Evolutionary conservation across 2,329 filamentous ascomycete species (phyloP).

Genomic region (Cercospora brassicicola): DNA sequence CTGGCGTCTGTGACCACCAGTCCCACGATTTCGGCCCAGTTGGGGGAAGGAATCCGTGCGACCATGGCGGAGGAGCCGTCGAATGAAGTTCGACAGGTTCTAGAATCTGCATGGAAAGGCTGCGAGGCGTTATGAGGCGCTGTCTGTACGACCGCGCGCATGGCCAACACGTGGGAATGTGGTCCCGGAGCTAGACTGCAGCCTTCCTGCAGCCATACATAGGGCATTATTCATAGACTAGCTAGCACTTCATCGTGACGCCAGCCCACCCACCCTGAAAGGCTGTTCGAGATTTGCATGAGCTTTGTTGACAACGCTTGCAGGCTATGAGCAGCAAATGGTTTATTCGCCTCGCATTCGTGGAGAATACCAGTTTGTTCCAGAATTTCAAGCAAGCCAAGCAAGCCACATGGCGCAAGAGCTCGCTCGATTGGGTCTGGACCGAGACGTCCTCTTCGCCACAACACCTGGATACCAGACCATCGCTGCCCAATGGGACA

Average conservation of each 20-base stretch:
- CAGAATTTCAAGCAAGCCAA: background rate
- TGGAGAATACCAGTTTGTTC: background rate
- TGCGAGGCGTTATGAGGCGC: background rate
- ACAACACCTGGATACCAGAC: background rate
- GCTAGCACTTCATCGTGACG: background rate
- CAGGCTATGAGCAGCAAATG: background rate
- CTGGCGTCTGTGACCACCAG: conserved; percentile 26
- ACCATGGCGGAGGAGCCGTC: conserved; percentile 23
- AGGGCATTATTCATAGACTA: background rate
- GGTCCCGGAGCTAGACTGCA: conserved; percentile 5
- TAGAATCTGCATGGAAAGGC: conserved; percentile 11
- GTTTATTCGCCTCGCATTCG: background rate
- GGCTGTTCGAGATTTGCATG: background rate
- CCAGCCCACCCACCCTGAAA: background rate
- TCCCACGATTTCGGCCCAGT: conserved; percentile 17
- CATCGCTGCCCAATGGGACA: background rate
- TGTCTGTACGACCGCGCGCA: conserved; percentile 7
- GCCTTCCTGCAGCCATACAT: background rate
- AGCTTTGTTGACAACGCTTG: background rate
- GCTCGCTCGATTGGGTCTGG: background rate
- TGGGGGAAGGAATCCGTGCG: conserved; percentile 25
- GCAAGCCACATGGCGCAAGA: background rate
- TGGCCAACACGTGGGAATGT: conserved; percentile 7
- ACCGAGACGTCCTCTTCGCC: background rate
- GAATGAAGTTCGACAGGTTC: conserved; percentile 10